These are phyloP conservation scores for Alternaria tenuissima DNA, from an alignment of 2,329 filamentous ascomycete species.

Conservation along the genomic window DNA sequence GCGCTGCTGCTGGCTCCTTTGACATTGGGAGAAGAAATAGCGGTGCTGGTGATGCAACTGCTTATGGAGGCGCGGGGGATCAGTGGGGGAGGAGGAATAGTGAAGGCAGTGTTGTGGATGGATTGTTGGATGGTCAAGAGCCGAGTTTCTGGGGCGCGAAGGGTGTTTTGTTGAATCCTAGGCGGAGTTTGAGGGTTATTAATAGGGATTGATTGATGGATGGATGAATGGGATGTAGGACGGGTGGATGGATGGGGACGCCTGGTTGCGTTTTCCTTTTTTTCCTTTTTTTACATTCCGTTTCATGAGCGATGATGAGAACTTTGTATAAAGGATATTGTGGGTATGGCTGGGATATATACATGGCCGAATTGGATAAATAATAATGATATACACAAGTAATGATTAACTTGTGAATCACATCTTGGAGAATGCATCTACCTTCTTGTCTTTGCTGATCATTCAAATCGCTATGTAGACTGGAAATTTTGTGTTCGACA, in stretches of 20 bases:
- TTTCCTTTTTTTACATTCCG: too few relatives aligned
- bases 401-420: too few relatives aligned
- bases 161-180: slow-evolving; percentile 70
- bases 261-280: neutral
- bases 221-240: neutral
- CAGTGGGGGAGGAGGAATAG: slow-evolving; percentile 50
- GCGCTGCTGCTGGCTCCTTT: slow-evolving; percentile 30
- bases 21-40: slow-evolving; percentile 24
- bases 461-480: too few relatives aligned
- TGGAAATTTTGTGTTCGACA: too few relatives aligned
- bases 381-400: too few relatives aligned
- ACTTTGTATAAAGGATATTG: too few relatives aligned
- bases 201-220: slow-evolving; percentile 60
- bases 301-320: too few relatives aligned
- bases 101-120: slow-evolving; percentile 62
- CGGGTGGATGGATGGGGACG: neutral
- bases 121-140: slow-evolving; percentile 69
- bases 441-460: too few relatives aligned
- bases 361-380: too few relatives aligned
- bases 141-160: slow-evolving; percentile 72
- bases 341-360: too few relatives aligned
- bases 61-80: slow-evolving; percentile 31
- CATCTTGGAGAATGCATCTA: too few relatives aligned
- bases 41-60: slow-evolving; percentile 23
- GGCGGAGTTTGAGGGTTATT: slow-evolving; percentile 73